These are phyloP conservation scores for Lecanicillium sp. DNA, from an alignment of 2,329 filamentous ascomycete genomes.

Conservation along the genomic window DNA sequence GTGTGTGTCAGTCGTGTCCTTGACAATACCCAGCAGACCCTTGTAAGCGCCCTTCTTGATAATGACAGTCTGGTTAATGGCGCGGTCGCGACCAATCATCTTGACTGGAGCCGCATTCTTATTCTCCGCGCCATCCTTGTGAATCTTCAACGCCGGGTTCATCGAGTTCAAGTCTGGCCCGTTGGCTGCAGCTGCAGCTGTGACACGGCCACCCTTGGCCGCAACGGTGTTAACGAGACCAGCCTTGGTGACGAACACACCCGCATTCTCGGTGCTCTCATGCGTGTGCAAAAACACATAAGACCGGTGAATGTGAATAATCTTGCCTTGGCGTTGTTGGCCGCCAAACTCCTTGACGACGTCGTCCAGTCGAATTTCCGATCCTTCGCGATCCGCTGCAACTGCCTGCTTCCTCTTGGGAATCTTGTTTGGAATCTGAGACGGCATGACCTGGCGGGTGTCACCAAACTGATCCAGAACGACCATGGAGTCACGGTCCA, in stretches of 20 bases:
- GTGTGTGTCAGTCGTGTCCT: slow-evolving; percentile 79
- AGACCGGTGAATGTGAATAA: slow-evolving; percentile 90
- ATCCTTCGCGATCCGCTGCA: slow-evolving; percentile 85
- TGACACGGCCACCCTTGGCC: slow-evolving; percentile 83
- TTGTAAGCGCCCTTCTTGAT: slow-evolving; percentile 86
- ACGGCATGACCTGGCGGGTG: slow-evolving; percentile 73
- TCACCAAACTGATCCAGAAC: slow-evolving; percentile 88
- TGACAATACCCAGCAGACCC: slow-evolving; percentile 88
- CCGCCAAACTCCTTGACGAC: slow-evolving; percentile 86
- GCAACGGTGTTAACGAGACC: slow-evolving; percentile 83
- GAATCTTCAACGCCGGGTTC: slow-evolving; percentile 81
- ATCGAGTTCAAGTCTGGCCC: slow-evolving; percentile 79
- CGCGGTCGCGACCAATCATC: slow-evolving; percentile 69
- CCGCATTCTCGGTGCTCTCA: slow-evolving; percentile 73
- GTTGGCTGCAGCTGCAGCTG: slow-evolving; percentile 33
- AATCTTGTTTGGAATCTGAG: slow-evolving; percentile 84
- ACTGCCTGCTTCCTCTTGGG: slow-evolving; percentile 76
- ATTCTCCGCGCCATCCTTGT: slow-evolving; percentile 45
- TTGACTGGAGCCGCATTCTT: slow-evolving; percentile 56
- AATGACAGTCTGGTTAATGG: slow-evolving; percentile 86
- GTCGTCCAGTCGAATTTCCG: slow-evolving; percentile 86
- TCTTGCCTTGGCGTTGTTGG: slow-evolving; percentile 77
- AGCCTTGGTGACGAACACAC: slow-evolving; percentile 81
- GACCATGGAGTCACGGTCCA: slow-evolving; percentile 85
- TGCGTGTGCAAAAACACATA: slow-evolving; percentile 86